These are phyloP conservation scores for Leptomonas seymouri DNA, from an alignment of 208 protist species.

Conservation along the genomic window DNA sequence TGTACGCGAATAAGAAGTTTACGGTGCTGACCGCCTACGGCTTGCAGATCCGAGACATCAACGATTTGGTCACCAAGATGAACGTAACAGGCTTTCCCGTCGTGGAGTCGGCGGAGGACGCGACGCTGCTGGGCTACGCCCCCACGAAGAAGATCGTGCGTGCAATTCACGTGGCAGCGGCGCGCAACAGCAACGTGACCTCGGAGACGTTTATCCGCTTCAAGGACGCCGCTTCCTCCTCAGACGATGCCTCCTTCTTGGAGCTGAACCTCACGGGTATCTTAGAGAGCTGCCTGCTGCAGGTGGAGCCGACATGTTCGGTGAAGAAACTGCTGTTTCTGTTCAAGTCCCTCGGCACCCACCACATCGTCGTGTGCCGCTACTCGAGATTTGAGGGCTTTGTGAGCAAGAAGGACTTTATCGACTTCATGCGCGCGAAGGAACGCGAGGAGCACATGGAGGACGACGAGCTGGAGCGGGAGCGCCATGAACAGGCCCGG, in stretches of 20 bases:
- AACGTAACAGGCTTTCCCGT: constrained; percentile 77
- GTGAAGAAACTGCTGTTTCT: constrained; percentile 73
- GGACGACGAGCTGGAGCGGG: constrained; percentile 47
- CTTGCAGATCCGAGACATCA: constrained; percentile 62
- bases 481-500: constrained; percentile 17
- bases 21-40: constrained; percentile 70
- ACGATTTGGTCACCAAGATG: constrained; percentile 60
- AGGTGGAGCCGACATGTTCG: constrained; percentile 72
- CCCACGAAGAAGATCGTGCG: constrained; percentile 60
- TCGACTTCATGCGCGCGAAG: constrained; percentile 70
- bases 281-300: constrained; percentile 65
- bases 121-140: constrained; percentile 74
- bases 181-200: constrained; percentile 48
- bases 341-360: constrained; percentile 76
- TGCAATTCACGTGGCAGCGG: constrained; percentile 56
- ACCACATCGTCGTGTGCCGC: constrained; percentile 70
- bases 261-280: constrained; percentile 60
- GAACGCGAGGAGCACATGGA: constrained; percentile 66
- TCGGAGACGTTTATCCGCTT: constrained; percentile 52
- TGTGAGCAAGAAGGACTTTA: constrained; percentile 82
- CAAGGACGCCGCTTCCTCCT: constrained; percentile 32
- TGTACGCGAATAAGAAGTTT: constrained; percentile 58
- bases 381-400: constrained; percentile 71
- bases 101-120: constrained; percentile 57
- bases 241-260: constrained; percentile 28